Evolutionary conservation across 768 basidiomycete species (phyloP).

Genomic region (Vararia minispora): DNA sequence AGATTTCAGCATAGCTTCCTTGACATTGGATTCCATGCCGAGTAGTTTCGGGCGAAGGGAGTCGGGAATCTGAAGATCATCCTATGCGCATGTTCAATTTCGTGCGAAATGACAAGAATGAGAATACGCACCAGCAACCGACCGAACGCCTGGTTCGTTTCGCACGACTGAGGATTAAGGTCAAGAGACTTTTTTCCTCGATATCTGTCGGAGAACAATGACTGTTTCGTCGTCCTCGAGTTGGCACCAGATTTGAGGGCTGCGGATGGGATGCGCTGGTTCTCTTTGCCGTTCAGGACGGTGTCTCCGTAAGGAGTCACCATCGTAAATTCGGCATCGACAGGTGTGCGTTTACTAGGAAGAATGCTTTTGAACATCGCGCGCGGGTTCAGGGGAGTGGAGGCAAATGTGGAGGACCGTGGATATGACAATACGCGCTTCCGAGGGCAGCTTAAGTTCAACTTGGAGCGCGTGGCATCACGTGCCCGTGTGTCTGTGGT

Average conservation of each 20-base stretch:
- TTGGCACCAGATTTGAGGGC: too few species aligned
- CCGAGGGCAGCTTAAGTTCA: too few species aligned
- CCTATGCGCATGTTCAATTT: conserved; percentile 31
- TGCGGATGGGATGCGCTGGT: conserved; percentile 32
- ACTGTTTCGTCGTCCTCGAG: too few species aligned
- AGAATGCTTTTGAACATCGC: conserved; percentile 78
- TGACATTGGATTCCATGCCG: conserved; percentile 76
- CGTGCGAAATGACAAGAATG: background rate
- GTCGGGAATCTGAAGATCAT: conserved; percentile 81
- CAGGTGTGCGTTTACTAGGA: conserved; percentile 53
- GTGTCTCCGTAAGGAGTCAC: conserved; percentile 39
- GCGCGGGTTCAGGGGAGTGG: too few species aligned
- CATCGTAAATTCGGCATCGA: conserved; percentile 67
- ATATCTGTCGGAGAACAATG: too few species aligned
- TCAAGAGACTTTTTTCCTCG: too few species aligned
- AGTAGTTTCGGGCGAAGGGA: conserved; percentile 67
- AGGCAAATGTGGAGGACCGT: too few species aligned
- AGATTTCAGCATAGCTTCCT: conserved; percentile 86
- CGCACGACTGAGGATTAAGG: too few species aligned
- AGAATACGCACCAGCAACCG: conserved; percentile 53
- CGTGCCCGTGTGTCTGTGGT: too few species aligned
- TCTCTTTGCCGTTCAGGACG: conserved; percentile 52
- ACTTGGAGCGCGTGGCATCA: too few species aligned
- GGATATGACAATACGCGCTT: too few species aligned
- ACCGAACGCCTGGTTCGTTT: conserved; percentile 67